These are phyloP conservation scores for Dendrocalamus sinicus DNA, from an alignment of 176 grass and related monocot genomes.

Conservation along the genomic window DNA sequence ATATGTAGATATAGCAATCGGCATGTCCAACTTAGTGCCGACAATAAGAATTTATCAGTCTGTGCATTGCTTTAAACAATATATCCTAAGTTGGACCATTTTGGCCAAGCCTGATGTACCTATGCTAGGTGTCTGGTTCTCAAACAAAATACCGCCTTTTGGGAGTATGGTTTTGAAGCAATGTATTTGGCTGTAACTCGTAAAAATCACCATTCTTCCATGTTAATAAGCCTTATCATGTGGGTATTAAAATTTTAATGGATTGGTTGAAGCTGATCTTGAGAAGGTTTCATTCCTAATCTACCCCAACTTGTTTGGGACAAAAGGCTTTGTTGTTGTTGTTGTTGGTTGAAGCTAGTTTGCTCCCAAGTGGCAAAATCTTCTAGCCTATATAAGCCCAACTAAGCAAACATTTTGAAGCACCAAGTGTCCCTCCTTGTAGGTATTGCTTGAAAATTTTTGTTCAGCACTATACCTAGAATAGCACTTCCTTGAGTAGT, in stretches of 20 bases:
- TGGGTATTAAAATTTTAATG: not conserved
- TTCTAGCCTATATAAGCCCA: slow-evolving; percentile 7
- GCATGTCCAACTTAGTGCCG: slow-evolving; percentile 20
- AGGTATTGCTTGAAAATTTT: not conserved
- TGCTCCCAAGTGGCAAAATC: not conserved
- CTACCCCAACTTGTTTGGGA: no score
- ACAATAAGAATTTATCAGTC: not conserved
- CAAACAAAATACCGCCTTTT: not conserved
- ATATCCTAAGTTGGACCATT: not conserved
- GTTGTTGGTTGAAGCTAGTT: not conserved
- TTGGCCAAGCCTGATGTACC: slow-evolving; percentile 4
- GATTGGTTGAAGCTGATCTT: no score
- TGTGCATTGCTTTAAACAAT: not conserved
- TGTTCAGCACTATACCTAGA: not conserved
- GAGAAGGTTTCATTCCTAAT: no score
- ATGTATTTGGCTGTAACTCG: not conserved
- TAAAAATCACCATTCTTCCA: not conserved
- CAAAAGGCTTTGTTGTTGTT: no score
- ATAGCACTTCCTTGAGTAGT: not conserved
- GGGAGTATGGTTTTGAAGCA: not conserved
- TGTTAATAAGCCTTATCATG: not conserved
- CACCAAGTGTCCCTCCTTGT: not conserved
- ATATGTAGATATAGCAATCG: not conserved
- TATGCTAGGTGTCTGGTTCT: slow-evolving; percentile 10
- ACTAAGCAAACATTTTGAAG: not conserved